Percentiles rank a stretch among this genome's conserved stretches.
phyloP scores from a whole-genome alignment of 441 rosid species.

The Breynia disticha region DNA sequence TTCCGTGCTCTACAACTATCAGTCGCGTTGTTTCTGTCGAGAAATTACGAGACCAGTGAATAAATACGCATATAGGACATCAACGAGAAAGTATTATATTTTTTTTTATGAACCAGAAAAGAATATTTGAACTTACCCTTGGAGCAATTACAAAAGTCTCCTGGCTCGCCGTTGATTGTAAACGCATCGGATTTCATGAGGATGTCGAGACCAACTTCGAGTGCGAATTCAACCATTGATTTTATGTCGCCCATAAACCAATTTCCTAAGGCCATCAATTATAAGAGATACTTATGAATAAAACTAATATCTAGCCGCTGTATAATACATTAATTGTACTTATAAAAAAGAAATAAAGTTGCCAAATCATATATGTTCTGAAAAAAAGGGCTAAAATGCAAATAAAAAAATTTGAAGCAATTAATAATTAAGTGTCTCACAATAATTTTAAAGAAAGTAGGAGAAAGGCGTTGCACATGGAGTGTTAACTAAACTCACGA shows the following conservation, averaged over 20 bases:
- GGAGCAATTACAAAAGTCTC: slow-evolving; percentile 12
- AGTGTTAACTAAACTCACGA: too few species aligned
- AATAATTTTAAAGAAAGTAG: too few species aligned
- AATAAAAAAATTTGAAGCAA: too few species aligned
- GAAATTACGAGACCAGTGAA: neutral
- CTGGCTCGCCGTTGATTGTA: slow-evolving; percentile 36
- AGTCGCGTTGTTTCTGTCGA: slow-evolving; percentile 18
- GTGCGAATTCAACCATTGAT: slow-evolving; percentile 17
- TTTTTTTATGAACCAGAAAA: neutral
- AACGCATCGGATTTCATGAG: slow-evolving; percentile 16
- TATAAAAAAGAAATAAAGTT: too few species aligned
- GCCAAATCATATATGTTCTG: too few species aligned
- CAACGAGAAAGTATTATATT: too few species aligned
- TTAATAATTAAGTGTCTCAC: too few species aligned
- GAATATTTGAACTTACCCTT: neutral
- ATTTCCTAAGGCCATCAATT: slow-evolving; percentile 15
- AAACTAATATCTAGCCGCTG: too few species aligned
- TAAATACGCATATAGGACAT: neutral
- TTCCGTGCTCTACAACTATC: slow-evolving; percentile 18
- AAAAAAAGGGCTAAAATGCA: too few species aligned
- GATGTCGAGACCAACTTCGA: slow-evolving; percentile 24
- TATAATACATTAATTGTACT: too few species aligned
- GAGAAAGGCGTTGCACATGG: too few species aligned
- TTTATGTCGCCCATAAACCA: slow-evolving; percentile 26
- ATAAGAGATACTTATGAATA: too few species aligned